Evolutionary conservation across 2,329 filamentous ascomycete species (phyloP).

Genomic region (Cladophialophora chaetospira): DNA sequence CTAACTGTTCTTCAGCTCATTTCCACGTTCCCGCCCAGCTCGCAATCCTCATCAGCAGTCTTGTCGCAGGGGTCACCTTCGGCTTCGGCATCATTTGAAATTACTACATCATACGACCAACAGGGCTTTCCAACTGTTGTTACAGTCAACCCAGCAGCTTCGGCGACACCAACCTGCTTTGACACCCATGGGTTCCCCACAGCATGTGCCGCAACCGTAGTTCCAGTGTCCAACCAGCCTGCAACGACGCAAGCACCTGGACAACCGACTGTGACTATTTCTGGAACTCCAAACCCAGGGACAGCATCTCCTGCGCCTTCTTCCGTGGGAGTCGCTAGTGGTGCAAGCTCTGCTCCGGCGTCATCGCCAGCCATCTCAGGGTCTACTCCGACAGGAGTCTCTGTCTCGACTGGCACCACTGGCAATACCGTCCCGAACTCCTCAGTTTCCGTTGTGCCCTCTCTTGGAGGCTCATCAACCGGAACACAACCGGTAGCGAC

Average conservation of each 20-base stretch:
- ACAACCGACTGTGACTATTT: background rate
- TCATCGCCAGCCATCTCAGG: background rate
- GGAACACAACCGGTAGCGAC: background rate
- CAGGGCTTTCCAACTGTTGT: conserved; percentile 54
- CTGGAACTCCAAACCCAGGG: conserved; percentile 1
- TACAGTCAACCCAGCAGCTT: conserved; percentile 41
- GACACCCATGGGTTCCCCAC: conserved; percentile 51
- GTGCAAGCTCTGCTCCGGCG: background rate
- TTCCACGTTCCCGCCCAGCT: conserved; percentile 48
- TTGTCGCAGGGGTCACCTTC: conserved; percentile 44
- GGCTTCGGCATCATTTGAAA: conserved; percentile 51
- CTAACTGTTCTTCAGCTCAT: conserved; percentile 43
- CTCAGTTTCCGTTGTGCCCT: background rate
- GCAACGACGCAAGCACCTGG: background rate
- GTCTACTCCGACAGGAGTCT: too few relatives aligned
- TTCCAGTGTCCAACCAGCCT: background rate
- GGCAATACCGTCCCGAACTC: too few relatives aligned
- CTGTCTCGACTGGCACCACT: too few relatives aligned
- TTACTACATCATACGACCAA: conserved; percentile 48
- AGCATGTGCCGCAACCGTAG: conserved; percentile 31
- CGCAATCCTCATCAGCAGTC: conserved; percentile 53
- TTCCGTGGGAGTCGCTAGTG: background rate
- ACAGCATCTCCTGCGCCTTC: background rate
- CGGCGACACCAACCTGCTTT: conserved; percentile 45
- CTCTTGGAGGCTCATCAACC: background rate